Percentiles rank a stretch among this genome's conserved stretches.
Evolutionary conservation across 257 asterid species (phyloP).

Genomic region (Dorcoceras hygrometricum): DNA sequence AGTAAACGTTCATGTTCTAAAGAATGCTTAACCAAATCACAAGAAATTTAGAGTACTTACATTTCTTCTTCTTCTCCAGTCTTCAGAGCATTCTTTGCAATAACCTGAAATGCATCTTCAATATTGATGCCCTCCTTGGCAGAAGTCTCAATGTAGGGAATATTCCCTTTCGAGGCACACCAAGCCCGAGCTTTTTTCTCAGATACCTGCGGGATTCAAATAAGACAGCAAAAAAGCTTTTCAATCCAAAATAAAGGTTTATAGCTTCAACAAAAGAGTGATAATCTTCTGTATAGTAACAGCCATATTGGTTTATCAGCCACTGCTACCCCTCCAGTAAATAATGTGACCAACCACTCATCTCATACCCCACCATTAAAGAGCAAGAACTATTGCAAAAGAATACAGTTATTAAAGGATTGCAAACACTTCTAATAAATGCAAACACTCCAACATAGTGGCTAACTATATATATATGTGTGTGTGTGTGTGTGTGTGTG

Average conservation of each 20-base stretch:
- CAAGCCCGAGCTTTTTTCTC: constrained; percentile 55
- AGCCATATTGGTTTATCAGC: background rate
- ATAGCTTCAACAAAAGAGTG: background rate
- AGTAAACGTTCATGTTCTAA: constrained; percentile 31
- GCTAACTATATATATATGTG: no score
- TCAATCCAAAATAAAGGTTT: constrained; percentile 16
- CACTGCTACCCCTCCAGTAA: background rate
- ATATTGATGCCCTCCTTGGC: constrained; percentile 66
- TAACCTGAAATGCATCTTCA: constrained; percentile 60
- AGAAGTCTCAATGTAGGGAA: constrained; percentile 65
- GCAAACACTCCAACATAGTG: no score
- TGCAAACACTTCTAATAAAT: background rate
- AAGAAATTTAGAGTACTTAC: constrained; percentile 31
- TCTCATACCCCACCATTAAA: background rate
- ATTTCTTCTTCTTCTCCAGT: constrained; percentile 57
- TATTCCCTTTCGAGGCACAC: constrained; percentile 62
- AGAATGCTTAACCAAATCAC: background rate
- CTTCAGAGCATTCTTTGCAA: constrained; percentile 59
- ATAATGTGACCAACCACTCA: background rate
- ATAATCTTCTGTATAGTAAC: background rate
- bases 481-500: background rate
- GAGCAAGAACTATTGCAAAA: background rate
- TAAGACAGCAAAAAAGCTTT: background rate
- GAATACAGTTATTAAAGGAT: background rate
- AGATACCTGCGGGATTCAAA: constrained; percentile 31